Evolutionary conservation across 2,329 filamentous ascomycete genomes (phyloP), one percentile per base, ranked within the genome.

Genomic region (Fusarium heterosporum): DNA sequence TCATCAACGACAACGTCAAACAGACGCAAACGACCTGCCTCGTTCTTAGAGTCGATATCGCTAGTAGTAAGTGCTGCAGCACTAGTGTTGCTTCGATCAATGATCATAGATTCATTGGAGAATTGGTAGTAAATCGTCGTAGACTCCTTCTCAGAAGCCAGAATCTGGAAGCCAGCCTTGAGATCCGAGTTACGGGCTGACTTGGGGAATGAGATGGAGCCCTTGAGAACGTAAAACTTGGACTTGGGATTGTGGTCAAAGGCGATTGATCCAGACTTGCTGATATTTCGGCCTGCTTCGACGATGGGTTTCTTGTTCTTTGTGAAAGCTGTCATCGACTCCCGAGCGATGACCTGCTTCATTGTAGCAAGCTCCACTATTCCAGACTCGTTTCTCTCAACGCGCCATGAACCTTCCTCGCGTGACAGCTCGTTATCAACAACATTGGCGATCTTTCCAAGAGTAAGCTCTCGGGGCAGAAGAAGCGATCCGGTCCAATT

Each of bases 71-170:
- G 51, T 0, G 78, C 77, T 2, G 77, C 79, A 11, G 80, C 80
- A 41, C 79, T 81, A 5, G 79, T 76, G 36, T 79, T 79, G 30
- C 72, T 76, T 6, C 79, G 77, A 50, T 82, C 80, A 19, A 82
- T 71, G 32, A 80, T 72, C 40, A 82, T 60, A 19, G 76, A 78
- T 65, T 82, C 80, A 64, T 81, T 81, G 4, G 76, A 78, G 66
- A 82, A 80, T 47, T 82, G 79, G 66, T 82, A 82, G 69, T 80
- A 81, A 38, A 82, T 77, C 12, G 72, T 76, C 6, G 80, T 82
- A 12, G 74, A 75, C 66, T 82, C 80, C 25, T 77, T 66, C 4
- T 77, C 68, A 7, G 79, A 80, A 3, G 77, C 75, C 4, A 82
- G 66, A 40, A 82, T 79, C 46, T 77, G 75, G 59, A 82, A 78